Evolutionary conservation across 2,329 filamentous ascomycete genomes (phyloP), one percentile per base, ranked within the genome.

Genomic region (Sporothrix phasma): DNA sequence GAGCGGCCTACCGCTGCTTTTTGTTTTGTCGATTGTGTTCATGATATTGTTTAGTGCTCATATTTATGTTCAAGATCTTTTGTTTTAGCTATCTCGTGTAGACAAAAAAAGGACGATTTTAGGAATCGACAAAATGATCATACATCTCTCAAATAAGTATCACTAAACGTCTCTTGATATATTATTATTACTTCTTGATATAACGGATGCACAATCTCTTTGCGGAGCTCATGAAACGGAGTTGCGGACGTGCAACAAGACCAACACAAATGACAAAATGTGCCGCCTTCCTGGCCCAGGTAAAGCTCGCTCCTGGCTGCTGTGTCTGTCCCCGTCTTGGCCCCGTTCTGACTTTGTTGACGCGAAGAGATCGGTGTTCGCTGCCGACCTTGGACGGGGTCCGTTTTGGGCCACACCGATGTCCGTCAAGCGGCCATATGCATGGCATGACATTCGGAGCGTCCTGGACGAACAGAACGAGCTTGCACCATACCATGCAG

Each of bases 321-420:
- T 22, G 53, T 60, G 61, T 61, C 60, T 58, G 53, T 37, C 37
- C 34, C 26, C n/a, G n/a, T n/a, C n/a, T n/a, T n/a, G n/a, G n/a
- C n/a, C n/a, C n/a, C n/a, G n/a, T n/a, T n/a, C n/a, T n/a, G n/a
- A n/a, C n/a, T n/a, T n/a, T n/a, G 19, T 43, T 63, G 61, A 63
- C 63, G 64, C 61, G 61, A 59, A 62, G 54, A 29, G 64, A 63
- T 63, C 61, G 22, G 45, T 61, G 53, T 54, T 46, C 24, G 5
- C 61, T 11, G 37, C 37, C 22, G 54, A 63, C 53, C 59, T 24
- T n/a, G n/a, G n/a, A n/a, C n/a, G n/a, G n/a, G n/a, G n/a, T n/a
- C 41, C 41, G 31, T 15, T 22, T 34, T 22, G 13, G 45, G 29
- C n/a, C 5, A 10, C 43, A 47, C n/a, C n/a, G 24, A 15, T 61